Base-by-base conservation (phyloP, 495 filamentous ascomycete genomes). In the Lasiosphaeria ovina region DNA sequence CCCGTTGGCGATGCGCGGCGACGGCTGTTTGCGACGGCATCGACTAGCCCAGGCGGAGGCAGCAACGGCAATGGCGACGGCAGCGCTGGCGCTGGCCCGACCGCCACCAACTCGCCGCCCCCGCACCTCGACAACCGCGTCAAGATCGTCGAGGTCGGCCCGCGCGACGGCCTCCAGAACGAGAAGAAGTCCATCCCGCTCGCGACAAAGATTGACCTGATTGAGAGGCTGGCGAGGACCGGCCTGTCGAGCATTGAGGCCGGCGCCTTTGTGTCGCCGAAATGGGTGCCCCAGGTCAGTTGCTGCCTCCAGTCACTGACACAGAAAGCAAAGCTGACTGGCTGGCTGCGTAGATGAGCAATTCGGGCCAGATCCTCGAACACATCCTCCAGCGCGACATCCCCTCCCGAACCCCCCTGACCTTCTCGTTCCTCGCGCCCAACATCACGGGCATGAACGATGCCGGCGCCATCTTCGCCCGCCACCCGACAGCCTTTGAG, bases 241-340 rank as follows among this genome's bases (percentile, higher is more conserved):
- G 94, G 94, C 0, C 77, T 98, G 24, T 82, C 81, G 4, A 89
- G 88, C 49, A 97, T 98, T 62, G 94, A 98, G 73, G 94, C 94
- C 31, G 94, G 94, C 3, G 92, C 91, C 3, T 98, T 98, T 72
- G 93, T 98, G 7, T 83, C 89, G 54, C 93, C 92, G 7, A 97
- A 96, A 89, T 98, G 94, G 94, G 92, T 97, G 24, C 94, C 94
- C 34, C 95, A 97, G 83, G 92, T 94, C 72, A 56, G 74, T 63
- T 24, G 24, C 24, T 24, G 24, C 24, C 24, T 24, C 24, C 24
- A 24, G 24, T 24, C 24, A 24, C 24, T 24, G 24, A 24, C 24
- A 24, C 24, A 24, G 24, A 24, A 24, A 2, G 24, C 24, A 24
- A 24, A 24, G 24, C 57, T 11, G 7, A 35, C 17, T 59, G 3